A percentile compares a stretch with the other conserved stretches of the same genome.
Conservation (phyloP, 805 yeast species). For the Cyberlindnera misumaiensis region DNA sequence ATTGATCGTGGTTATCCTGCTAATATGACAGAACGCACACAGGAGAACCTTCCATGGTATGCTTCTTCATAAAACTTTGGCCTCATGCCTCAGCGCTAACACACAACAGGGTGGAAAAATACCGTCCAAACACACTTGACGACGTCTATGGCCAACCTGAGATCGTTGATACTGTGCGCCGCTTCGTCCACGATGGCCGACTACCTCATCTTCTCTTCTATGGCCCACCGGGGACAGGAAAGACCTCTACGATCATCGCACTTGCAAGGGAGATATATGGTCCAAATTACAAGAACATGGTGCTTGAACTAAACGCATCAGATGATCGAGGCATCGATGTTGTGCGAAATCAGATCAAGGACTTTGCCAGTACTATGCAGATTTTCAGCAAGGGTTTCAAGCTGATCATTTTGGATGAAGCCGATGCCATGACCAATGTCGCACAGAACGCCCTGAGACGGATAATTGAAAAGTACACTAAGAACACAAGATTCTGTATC, state of each 20-base stretch:
- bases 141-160: constrained; percentile 91
- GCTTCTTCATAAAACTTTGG: too few relatives aligned
- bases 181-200: constrained; percentile 74
- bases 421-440: constrained; percentile 87
- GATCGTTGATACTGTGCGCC: constrained; percentile 76
- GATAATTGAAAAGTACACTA: constrained; percentile 82
- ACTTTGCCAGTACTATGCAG: constrained; percentile 92
- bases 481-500: constrained; percentile 92
- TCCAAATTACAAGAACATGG: constrained; percentile 75
- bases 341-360: constrained; percentile 95
- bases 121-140: constrained; percentile 76
- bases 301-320: constrained; percentile 88
- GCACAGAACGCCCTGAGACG: constrained; percentile 81
- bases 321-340: constrained; percentile 98
- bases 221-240: constrained; percentile 95
- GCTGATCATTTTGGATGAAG: constrained; percentile 89
- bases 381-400: constrained; percentile 84
- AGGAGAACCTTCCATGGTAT: constrained; percentile 25
- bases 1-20: too few relatives aligned
- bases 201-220: constrained; percentile 90
- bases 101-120: constrained; percentile 76
- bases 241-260: constrained; percentile 84
- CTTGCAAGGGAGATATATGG: constrained; percentile 87
- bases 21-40: constrained; percentile 11
- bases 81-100: constrained; percentile 1